These are phyloP conservation scores for Trametopsis cervina DNA, from an alignment of 768 basidiomycete species.

Conservation along the genomic window DNA sequence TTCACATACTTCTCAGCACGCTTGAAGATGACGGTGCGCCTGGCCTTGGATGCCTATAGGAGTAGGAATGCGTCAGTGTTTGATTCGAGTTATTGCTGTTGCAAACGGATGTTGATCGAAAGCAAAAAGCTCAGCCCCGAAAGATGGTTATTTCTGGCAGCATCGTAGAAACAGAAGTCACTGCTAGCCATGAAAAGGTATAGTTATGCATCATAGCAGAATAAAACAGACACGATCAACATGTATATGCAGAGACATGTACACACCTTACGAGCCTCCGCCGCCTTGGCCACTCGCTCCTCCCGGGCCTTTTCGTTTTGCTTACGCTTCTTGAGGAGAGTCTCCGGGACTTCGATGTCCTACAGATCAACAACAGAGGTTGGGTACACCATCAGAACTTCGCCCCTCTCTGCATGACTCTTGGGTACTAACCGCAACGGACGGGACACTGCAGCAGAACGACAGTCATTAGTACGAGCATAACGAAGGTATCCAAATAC, in stretches of 20 bases:
- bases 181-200: slow-evolving; percentile 70
- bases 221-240: slow-evolving; percentile 11
- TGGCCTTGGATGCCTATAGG: slow-evolving; percentile 73
- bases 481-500: background rate
- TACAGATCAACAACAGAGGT: slow-evolving; percentile 23
- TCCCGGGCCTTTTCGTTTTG: slow-evolving; percentile 95
- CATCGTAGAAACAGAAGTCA: slow-evolving; percentile 40
- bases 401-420: slow-evolving; percentile 2
- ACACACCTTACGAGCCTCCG: slow-evolving; percentile 84
- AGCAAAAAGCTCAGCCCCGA: slow-evolving; percentile 68
- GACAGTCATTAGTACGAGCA: slow-evolving; percentile 10
- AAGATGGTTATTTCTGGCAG: slow-evolving; percentile 92
- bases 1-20: slow-evolving; percentile 97
- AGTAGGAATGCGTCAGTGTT: slow-evolving; percentile 1
- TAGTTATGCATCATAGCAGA: slow-evolving; percentile 76
- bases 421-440: slow-evolving; percentile 34
- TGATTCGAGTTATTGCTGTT: too few relatives aligned
- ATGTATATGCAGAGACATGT: slow-evolving; percentile 1
- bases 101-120: slow-evolving; percentile 8
- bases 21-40: slow-evolving; percentile 98
- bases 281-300: slow-evolving; percentile 80
- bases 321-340: slow-evolving; percentile 99
- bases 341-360: slow-evolving; percentile 98
- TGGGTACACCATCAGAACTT: slow-evolving; percentile 1
- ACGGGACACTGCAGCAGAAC: slow-evolving; percentile 33